Base-by-base conservation (phyloP, 2,329 filamentous ascomycete genomes). In the Coleophoma crateriformis region DNA sequence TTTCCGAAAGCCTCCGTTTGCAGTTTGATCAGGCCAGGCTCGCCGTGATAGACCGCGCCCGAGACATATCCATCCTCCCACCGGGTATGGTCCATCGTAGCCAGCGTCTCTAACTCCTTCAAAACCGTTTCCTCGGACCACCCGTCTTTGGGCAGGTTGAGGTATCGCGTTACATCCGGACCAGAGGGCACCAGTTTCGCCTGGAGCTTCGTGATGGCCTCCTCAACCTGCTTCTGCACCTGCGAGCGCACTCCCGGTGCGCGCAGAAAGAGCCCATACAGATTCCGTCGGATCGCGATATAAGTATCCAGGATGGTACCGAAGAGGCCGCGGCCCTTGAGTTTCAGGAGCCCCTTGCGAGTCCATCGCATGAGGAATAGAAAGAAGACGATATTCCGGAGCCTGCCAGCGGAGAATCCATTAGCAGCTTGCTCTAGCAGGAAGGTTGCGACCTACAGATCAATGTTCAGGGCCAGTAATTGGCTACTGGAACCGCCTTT, bases 11-110 rank as follows among this genome's bases (percentile, higher is more conserved):
- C 92, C 66, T 96, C 89, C 6, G 88, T 88, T 73, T 99, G 94
- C 37, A 99, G 74, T 63, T 86, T 81, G 53, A 94, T 71, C 59
- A 99, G 72, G 41, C 87, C 84, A 37, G 88, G 80, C 47, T 94
- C 94, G 56, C 94, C 94, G 65, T 97, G 92, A 66, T 99, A 99
- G 33, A 99, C 94, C 27, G 94, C 92, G 32, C 94, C 94, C 39
- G 88, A 95, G 48, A 99, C 94, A 56, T 82, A 85, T 8, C 94
- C 94, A 67, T 97, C 92, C 70, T 99, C 94, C 94, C 94, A 99
- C 56, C 87, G 81, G 2, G 91, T 96, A 70, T 97, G 94, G 61
- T 96, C 86, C 87, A 99, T 88, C 45, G 78, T 83, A 14, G 85
- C 84, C 58, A 99, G 75, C 58, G 82, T 81, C 52, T 85, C 81